Conservation (phyloP, 495 filamentous ascomycete species). For the Rhizodiscina lignyota region DNA sequence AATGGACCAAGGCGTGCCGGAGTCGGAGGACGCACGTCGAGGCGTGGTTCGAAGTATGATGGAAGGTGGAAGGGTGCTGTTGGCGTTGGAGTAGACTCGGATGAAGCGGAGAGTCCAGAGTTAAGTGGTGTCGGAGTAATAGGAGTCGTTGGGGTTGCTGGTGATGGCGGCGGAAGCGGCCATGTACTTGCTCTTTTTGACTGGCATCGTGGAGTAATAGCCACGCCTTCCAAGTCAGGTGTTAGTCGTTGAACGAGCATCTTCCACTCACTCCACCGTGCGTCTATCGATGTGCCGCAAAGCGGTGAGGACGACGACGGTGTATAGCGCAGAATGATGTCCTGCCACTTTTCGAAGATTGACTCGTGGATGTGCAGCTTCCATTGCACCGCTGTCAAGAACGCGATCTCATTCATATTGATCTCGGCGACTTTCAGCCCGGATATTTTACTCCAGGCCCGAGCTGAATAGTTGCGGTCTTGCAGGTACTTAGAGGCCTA, state of each 20-base stretch:
- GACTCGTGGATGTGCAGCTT: slow-evolving; percentile 81
- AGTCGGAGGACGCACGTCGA: slow-evolving; percentile 18
- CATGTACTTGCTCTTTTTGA: neutral
- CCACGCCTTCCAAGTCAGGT: slow-evolving; percentile 55
- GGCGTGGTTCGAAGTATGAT: slow-evolving; percentile 20
- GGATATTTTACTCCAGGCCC: slow-evolving; percentile 97
- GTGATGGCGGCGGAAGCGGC: neutral
- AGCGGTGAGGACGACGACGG: slow-evolving; percentile 44
- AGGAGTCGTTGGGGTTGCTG: neutral
- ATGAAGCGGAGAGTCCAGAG: slow-evolving; percentile 10
- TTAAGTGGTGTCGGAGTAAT: slow-evolving; percentile 5
- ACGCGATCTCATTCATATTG: slow-evolving; percentile 91
- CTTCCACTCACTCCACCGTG: slow-evolving; percentile 42
- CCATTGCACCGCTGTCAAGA: slow-evolving; percentile 82
- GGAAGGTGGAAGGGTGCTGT: slow-evolving; percentile 13
- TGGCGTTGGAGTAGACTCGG: slow-evolving; percentile 22
- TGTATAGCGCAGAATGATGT: slow-evolving; percentile 74
- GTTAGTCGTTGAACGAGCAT: slow-evolving; percentile 61
- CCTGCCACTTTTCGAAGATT: slow-evolving; percentile 81
- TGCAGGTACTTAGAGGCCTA: slow-evolving; percentile 98
- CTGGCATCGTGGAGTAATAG: slow-evolving; percentile 11
- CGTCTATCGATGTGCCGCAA: slow-evolving; percentile 30
- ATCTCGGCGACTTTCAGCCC: slow-evolving; percentile 81
- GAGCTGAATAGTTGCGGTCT: slow-evolving; percentile 91
- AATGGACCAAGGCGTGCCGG: slow-evolving; percentile 45